Evolutionary conservation across 1,284 basidiomycete species (phyloP).

Genomic region (Microbotryomycetes sp.): DNA sequence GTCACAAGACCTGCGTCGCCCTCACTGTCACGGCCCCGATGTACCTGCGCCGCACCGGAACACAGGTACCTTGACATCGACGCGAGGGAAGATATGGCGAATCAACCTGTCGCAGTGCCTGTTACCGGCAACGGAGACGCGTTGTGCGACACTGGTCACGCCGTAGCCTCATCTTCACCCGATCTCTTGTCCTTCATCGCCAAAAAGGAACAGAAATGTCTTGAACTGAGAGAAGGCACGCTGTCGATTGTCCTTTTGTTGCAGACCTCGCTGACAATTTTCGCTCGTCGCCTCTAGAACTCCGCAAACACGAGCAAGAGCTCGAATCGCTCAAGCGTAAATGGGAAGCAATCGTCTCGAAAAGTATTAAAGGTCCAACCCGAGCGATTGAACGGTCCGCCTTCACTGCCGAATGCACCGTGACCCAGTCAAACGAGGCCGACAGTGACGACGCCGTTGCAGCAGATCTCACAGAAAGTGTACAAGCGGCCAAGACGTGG

Average conservation of each 20-base stretch:
- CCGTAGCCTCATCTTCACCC: neutral
- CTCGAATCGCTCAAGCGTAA: constrained; percentile 32
- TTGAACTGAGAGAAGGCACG: constrained; percentile 41
- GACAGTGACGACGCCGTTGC: neutral
- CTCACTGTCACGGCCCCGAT: no score
- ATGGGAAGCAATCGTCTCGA: constrained; percentile 35
- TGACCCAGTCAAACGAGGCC: neutral
- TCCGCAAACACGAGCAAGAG: constrained; percentile 35
- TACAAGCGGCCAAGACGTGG: constrained; percentile 30
- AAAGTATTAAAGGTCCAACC: neutral
- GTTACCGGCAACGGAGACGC: no score
- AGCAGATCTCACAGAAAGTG: constrained; percentile 10
- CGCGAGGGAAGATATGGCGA: no score
- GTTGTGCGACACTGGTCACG: no score
- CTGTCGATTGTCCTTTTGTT: neutral
- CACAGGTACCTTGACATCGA: no score
- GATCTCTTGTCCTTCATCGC: constrained; percentile 41
- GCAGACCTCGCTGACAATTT: neutral
- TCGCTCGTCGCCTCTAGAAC: constrained; percentile 23
- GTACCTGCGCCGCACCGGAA: no score
- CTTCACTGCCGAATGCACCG: neutral
- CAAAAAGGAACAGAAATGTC: constrained; percentile 41
- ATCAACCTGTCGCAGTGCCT: no score
- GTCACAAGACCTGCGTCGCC: no score
- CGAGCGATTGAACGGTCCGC: neutral